Conservation (phyloP, 148 eudicot genomes). For the Nepenthes gracilis region DNA sequence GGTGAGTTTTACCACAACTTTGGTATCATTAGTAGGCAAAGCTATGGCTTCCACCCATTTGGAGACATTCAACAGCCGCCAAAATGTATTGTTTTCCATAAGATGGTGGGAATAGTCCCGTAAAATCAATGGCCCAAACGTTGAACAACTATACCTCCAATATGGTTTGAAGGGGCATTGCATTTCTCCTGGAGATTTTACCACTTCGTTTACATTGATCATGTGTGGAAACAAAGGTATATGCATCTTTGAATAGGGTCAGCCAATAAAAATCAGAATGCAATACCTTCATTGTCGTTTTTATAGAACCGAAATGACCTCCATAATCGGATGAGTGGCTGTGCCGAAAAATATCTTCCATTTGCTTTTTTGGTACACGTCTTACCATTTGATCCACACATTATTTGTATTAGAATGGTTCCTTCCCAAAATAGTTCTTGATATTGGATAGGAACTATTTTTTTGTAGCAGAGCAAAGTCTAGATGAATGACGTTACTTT, state of each 20-base stretch:
- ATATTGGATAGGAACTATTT: slow-evolving; percentile 3
- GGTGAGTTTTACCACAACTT: neutral
- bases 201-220: neutral
- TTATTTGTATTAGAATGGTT: neutral
- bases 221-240: neutral
- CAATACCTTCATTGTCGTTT: neutral
- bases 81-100: neutral
- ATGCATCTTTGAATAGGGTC: neutral
- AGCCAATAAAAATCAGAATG: slow-evolving; percentile 6
- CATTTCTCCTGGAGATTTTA: neutral
- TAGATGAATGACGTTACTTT: neutral
- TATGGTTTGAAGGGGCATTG: slow-evolving; percentile 2
- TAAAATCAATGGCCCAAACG: slow-evolving; percentile 3
- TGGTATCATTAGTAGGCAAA: slow-evolving; percentile 1
- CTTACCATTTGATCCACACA: slow-evolving; percentile 1
- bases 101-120: neutral
- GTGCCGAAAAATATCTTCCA: neutral
- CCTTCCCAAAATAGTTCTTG: slow-evolving; percentile 2
- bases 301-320: neutral
- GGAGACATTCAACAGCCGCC: neutral
- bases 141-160: slow-evolving; percentile 5
- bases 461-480: slow-evolving; percentile 2
- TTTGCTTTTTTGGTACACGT: neutral
- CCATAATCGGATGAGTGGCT: neutral
- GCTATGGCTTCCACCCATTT: slow-evolving; percentile 3